phyloP scores from a whole-genome alignment of 768 basidiomycete species.

The Hericium coralloides region DNA sequence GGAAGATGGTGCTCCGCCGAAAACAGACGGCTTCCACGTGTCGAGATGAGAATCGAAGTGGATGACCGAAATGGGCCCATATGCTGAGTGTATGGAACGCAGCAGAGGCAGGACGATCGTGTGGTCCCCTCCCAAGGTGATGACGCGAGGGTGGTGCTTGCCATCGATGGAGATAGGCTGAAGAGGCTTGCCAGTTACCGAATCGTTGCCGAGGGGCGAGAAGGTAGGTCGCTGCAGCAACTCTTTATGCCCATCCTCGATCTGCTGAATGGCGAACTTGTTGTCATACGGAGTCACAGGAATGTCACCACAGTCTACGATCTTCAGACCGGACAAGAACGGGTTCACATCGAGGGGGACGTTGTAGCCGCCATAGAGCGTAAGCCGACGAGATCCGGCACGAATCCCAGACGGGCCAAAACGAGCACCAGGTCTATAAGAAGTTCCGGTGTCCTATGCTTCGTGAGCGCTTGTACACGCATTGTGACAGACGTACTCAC shows the following conservation, averaged over 20 bases:
- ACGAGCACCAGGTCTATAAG: slow-evolving; percentile 75
- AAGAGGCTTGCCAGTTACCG: slow-evolving; percentile 46
- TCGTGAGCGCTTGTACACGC: not conserved
- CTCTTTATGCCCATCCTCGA: slow-evolving; percentile 62
- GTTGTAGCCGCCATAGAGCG: slow-evolving; percentile 72
- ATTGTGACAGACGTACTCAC: slow-evolving; percentile 27
- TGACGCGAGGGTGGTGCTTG: slow-evolving; percentile 65
- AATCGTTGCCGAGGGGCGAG: slow-evolving; percentile 55
- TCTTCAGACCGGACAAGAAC: slow-evolving; percentile 53
- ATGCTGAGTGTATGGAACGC: slow-evolving; percentile 66
- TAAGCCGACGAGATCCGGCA: slow-evolving; percentile 66
- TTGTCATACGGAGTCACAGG: slow-evolving; percentile 77
- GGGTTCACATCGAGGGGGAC: slow-evolving; percentile 68
- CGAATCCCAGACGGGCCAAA: slow-evolving; percentile 84
- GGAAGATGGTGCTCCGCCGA: slow-evolving; percentile 63
- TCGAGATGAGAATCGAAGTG: slow-evolving; percentile 86
- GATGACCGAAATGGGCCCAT: slow-evolving; percentile 74
- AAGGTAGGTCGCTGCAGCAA: slow-evolving; percentile 57
- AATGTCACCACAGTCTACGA: slow-evolving; percentile 76
- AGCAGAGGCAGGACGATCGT: slow-evolving; percentile 64
- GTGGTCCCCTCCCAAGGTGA: slow-evolving; percentile 85
- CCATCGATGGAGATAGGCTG: slow-evolving; percentile 59
- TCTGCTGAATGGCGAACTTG: slow-evolving; percentile 61
- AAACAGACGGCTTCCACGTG: slow-evolving; percentile 69
- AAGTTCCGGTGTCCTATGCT: slow-evolving; percentile 57